phyloP scores from a whole-genome alignment of 495 filamentous ascomycete genomes.

The Oleoguttula mirabilis region DNA sequence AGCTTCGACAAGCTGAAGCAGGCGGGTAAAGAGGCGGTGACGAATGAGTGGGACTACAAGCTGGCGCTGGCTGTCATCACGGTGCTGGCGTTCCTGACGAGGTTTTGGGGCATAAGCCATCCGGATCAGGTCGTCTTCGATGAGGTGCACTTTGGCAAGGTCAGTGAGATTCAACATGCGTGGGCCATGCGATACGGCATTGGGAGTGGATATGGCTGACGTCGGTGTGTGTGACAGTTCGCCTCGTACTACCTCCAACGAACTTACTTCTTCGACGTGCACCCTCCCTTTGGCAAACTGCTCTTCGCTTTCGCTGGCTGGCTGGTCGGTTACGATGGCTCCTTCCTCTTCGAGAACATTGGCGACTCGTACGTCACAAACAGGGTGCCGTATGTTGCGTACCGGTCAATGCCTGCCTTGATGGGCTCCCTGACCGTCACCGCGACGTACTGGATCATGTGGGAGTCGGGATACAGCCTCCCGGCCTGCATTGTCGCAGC shows the following conservation, averaged over 20 bases:
- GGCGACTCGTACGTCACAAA: constrained; percentile 96
- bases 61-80: constrained; percentile 69
- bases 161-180: too few relatives aligned
- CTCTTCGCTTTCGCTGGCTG: constrained; percentile 90
- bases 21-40: constrained; percentile 18
- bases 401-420: constrained; percentile 83
- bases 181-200: too few relatives aligned
- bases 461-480: constrained; percentile 95
- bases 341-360: constrained; percentile 98
- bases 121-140: constrained; percentile 97
- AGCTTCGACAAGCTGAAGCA: constrained; percentile 20
- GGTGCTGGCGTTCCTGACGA: constrained; percentile 69
- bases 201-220: too few relatives aligned
- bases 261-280: constrained; percentile 99
- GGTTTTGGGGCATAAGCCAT: constrained; percentile 90
- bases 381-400: constrained; percentile 92
- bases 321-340: constrained; percentile 88
- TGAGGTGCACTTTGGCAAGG: constrained; percentile 99
- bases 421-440: constrained; percentile 87
- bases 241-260: constrained; percentile 93
- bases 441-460: constrained; percentile 95
- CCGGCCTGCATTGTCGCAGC: constrained; percentile 82
- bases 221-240: too few relatives aligned
- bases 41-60: constrained; percentile 73
- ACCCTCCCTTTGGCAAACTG: constrained; percentile 89